phyloP scores from a whole-genome alignment of 1,284 basidiomycete genomes.

The Pholiota adiposa region DNA sequence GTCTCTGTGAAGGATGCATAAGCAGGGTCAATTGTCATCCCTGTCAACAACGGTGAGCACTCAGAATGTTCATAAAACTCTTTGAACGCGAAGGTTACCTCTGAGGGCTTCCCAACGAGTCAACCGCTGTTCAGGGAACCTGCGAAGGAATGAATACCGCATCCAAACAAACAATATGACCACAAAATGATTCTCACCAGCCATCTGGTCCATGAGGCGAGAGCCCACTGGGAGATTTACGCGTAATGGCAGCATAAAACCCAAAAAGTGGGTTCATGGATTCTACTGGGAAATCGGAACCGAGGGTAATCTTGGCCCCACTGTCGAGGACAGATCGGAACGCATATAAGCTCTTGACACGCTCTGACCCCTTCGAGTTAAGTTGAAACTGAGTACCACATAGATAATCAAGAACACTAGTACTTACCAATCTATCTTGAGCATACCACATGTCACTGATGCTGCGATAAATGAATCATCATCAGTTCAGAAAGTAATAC shows the following conservation, averaged over 20 bases:
- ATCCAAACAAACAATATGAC: constrained; percentile 1
- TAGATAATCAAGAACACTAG: background rate
- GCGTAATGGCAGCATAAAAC: constrained; percentile 86
- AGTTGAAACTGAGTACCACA: background rate
- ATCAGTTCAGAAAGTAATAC: background rate
- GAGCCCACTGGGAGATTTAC: constrained; percentile 69
- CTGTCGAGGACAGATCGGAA: constrained; percentile 75
- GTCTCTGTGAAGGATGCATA: constrained; percentile 86
- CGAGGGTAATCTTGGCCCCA: constrained; percentile 70
- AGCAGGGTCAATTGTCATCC: constrained; percentile 74
- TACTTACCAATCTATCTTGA: constrained; percentile 72
- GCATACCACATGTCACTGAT: constrained; percentile 92
- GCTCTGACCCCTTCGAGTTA: constrained; percentile 68
- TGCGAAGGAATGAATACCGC: constrained; percentile 32
- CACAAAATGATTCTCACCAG: constrained; percentile 57
- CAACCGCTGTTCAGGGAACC: constrained; percentile 83
- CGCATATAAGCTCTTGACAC: constrained; percentile 86
- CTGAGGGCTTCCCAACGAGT: constrained; percentile 73
- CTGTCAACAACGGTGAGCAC: constrained; percentile 28
- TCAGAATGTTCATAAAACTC: too few relatives aligned
- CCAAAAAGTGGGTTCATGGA: constrained; percentile 74
- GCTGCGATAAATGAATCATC: constrained; percentile 35
- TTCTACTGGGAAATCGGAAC: constrained; percentile 92
- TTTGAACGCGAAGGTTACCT: constrained; percentile 40
- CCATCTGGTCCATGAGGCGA: constrained; percentile 85